Evolutionary conservation across 2,329 filamentous ascomycete species (phyloP).

Genomic region (Aspergillus sp.): DNA sequence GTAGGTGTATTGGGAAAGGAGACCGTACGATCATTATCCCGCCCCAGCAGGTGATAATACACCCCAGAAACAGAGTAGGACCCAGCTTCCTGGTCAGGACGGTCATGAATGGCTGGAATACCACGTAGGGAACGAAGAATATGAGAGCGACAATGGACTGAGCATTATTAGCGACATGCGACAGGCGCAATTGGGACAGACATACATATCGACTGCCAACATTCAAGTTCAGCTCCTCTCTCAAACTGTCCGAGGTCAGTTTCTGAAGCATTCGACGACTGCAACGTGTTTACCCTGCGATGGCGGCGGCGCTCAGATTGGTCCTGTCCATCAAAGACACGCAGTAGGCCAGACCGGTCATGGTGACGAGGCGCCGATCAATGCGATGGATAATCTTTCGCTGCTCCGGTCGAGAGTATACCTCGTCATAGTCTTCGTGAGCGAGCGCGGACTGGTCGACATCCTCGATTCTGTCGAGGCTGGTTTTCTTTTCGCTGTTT

Average conservation of each 20-base stretch:
- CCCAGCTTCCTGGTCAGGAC: slow-evolving; percentile 22
- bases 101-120: slow-evolving; percentile 24
- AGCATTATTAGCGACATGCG: slow-evolving; percentile 1
- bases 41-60: slow-evolving; percentile 22
- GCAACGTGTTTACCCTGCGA: slow-evolving; percentile 55
- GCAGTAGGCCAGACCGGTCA: slow-evolving; percentile 60
- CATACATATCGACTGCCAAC: slow-evolving; percentile 19
- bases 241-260: slow-evolving; percentile 58
- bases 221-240: slow-evolving; percentile 18
- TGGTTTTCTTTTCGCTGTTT: slow-evolving; percentile 5
- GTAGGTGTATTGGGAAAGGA: too few species aligned
- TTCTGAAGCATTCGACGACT: slow-evolving; percentile 58
- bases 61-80: slow-evolving; percentile 17
- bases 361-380: slow-evolving; percentile 55
- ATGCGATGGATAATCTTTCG: slow-evolving; percentile 59
- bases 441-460: slow-evolving; percentile 6
- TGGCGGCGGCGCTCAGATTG: slow-evolving; percentile 59
- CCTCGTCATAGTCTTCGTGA: slow-evolving; percentile 14
- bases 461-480: slow-evolving; percentile 11
- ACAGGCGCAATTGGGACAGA: background rate
- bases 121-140: slow-evolving; percentile 24
- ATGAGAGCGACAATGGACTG: slow-evolving; percentile 24
- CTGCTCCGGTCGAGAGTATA: slow-evolving; percentile 53
- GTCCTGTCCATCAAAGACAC: slow-evolving; percentile 70
- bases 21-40: slow-evolving; percentile 18